These are phyloP conservation scores for Effrenium voratum DNA, from an alignment of 73 alveolate genomes.

Conservation along the genomic window DNA sequence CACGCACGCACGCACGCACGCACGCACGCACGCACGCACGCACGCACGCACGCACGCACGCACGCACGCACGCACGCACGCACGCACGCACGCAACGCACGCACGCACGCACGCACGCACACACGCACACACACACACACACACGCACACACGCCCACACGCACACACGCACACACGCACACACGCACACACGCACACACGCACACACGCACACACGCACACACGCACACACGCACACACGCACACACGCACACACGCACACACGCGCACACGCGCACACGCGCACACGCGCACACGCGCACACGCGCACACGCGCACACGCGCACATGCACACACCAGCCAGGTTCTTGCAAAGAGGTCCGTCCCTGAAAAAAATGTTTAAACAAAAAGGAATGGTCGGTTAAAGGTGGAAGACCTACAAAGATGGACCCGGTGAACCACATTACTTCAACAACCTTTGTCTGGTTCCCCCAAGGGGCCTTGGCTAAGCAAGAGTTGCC, in stretches of 20 bases:
- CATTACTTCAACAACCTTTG: no score
- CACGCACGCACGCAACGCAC: neutral
- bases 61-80: neutral
- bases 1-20: neutral
- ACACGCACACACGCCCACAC: neutral
- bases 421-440: no score
- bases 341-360: no score
- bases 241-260: conserved; percentile 32
- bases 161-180: conserved; percentile 23
- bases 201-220: conserved; percentile 20
- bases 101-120: neutral
- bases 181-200: conserved; percentile 19
- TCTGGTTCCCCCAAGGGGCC: no score
- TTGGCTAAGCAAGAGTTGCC: no score
- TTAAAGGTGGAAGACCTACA: no score
- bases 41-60: neutral
- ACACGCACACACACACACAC: neutral
- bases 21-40: neutral
- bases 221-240: conserved; percentile 17
- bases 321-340: neutral
- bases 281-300: conserved; percentile 33
- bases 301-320: conserved; percentile 25
- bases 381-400: no score
- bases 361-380: no score
- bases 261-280: conserved; percentile 26